Evolutionary conservation across 371 early-diverging fungal species (phyloP).

Genomic region (Mortierella sp.): DNA sequence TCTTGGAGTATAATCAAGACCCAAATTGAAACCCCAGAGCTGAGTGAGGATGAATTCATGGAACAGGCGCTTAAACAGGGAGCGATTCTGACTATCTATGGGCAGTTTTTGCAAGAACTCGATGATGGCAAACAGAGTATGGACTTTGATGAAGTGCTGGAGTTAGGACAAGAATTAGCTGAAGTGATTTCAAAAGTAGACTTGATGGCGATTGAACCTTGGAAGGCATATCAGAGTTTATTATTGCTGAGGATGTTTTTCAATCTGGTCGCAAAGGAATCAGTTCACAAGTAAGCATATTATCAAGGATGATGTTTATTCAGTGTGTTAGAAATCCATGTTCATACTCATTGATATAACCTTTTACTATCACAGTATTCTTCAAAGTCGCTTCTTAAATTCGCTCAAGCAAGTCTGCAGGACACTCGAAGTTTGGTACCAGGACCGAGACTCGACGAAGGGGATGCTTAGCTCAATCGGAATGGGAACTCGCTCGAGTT

Average conservation of each 20-base stretch:
- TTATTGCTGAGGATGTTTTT: slow-evolving; percentile 49
- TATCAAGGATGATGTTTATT: background rate
- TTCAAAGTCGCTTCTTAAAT: slow-evolving; percentile 45
- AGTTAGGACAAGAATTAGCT: slow-evolving; percentile 38
- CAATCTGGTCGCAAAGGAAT: slow-evolving; percentile 45
- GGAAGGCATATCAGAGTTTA: slow-evolving; percentile 47
- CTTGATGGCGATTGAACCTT: slow-evolving; percentile 30
- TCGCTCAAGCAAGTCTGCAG: slow-evolving; percentile 44
- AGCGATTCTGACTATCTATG: slow-evolving; percentile 42
- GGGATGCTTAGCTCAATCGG: slow-evolving; percentile 47
- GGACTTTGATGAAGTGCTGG: slow-evolving; percentile 42
- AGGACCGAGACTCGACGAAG: slow-evolving; percentile 44
- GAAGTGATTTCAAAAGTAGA: slow-evolving; percentile 44
- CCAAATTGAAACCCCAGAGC: slow-evolving; percentile 37
- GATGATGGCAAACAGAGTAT: slow-evolving; percentile 36
- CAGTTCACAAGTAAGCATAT: slow-evolving; percentile 41
- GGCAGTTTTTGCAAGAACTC: slow-evolving; percentile 35
- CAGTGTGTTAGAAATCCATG: background rate
- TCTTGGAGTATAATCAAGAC: slow-evolving; percentile 40
- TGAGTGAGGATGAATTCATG: slow-evolving; percentile 47
- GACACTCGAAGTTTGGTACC: slow-evolving; percentile 42
- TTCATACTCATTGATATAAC: background rate
- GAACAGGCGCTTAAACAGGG: slow-evolving; percentile 35
- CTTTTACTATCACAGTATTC: slow-evolving; percentile 14
- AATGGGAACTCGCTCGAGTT: slow-evolving; percentile 41